phyloP scores from a whole-genome alignment of 2,329 filamentous ascomycete genomes.

The Zasmidium cellare region DNA sequence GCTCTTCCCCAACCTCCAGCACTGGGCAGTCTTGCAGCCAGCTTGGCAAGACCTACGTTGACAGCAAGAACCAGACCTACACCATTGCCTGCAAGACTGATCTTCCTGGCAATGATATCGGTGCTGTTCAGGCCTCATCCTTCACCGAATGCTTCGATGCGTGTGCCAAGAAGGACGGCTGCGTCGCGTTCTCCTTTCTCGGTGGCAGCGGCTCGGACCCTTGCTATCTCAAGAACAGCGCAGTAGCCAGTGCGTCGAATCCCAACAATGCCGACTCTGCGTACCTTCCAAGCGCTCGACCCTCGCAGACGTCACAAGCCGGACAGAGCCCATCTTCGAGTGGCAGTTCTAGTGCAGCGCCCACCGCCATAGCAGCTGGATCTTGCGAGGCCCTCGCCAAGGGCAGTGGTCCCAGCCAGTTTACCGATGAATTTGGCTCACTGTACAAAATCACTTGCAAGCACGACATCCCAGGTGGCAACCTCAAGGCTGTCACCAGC shows the following conservation, averaged over 20 bases:
- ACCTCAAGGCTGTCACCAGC: neutral
- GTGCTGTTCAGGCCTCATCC: neutral
- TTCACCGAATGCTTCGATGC: slow-evolving; percentile 13
- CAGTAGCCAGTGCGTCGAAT: neutral
- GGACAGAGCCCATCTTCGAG: neutral
- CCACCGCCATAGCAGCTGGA: neutral
- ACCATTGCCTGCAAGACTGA: slow-evolving; percentile 11
- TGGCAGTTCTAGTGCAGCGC: neutral
- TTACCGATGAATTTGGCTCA: neutral
- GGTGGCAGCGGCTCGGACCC: slow-evolving; percentile 16
- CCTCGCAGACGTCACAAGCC: neutral
- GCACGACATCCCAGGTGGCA: slow-evolving; percentile 1
- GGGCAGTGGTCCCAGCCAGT: neutral
- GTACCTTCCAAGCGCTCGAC: neutral
- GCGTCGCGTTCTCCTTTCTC: slow-evolving; percentile 21
- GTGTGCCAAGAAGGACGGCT: slow-evolving; percentile 18
- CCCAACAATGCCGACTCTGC: slow-evolving; percentile 2
- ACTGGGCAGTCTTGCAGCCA: slow-evolving; percentile 2
- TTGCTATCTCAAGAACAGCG: slow-evolving; percentile 20
- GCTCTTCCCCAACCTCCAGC: neutral
- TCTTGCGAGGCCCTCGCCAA: neutral
- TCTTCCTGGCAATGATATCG: slow-evolving; percentile 7
- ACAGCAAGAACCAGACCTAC: slow-evolving; percentile 6
- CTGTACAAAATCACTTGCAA: slow-evolving; percentile 6
- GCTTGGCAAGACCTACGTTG: slow-evolving; percentile 4